Conservation (phyloP, 768 basidiomycete species). For the Lactarius deliciosus region DNA sequence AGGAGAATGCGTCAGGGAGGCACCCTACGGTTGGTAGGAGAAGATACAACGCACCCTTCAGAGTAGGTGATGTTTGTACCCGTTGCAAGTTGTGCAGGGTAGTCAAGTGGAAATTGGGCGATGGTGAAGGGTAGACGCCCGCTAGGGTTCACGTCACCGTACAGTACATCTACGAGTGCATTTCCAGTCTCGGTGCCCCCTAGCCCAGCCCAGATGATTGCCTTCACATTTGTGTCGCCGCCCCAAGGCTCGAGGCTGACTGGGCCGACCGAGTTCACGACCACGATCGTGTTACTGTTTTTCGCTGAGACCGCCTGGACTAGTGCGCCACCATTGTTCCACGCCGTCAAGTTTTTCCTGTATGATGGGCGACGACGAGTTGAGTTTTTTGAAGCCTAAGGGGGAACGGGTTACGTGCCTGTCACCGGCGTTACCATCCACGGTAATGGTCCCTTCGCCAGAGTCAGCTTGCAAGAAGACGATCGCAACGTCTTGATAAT, state of each 20-base stretch:
- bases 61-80: slow-evolving; percentile 54
- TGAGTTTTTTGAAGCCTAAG: not conserved
- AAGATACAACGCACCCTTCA: slow-evolving; percentile 42
- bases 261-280: slow-evolving; percentile 77
- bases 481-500: slow-evolving; percentile 50
- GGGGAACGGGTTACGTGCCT: slow-evolving; percentile 41
- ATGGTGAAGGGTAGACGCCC: slow-evolving; percentile 72
- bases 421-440: slow-evolving; percentile 60
- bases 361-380: not conserved
- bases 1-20: not conserved
- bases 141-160: slow-evolving; percentile 71
- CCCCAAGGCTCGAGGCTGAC: slow-evolving; percentile 68
- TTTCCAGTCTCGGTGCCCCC: slow-evolving; percentile 66
- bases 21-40: slow-evolving; percentile 22
- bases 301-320: slow-evolving; percentile 61
- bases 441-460: slow-evolving; percentile 51
- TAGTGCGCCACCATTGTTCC: slow-evolving; percentile 38
- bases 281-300: slow-evolving; percentile 76
- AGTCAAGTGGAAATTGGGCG: slow-evolving; percentile 55
- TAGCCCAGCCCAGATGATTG: slow-evolving; percentile 52
- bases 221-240: slow-evolving; percentile 68
- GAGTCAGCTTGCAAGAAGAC: slow-evolving; percentile 46
- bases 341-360: slow-evolving; percentile 42
- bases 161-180: slow-evolving; percentile 73
- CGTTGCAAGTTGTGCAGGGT: slow-evolving; percentile 43